Evolutionary conservation across 2,329 filamentous ascomycete species (phyloP).

Genomic region (Colletotrichum somersetense): DNA sequence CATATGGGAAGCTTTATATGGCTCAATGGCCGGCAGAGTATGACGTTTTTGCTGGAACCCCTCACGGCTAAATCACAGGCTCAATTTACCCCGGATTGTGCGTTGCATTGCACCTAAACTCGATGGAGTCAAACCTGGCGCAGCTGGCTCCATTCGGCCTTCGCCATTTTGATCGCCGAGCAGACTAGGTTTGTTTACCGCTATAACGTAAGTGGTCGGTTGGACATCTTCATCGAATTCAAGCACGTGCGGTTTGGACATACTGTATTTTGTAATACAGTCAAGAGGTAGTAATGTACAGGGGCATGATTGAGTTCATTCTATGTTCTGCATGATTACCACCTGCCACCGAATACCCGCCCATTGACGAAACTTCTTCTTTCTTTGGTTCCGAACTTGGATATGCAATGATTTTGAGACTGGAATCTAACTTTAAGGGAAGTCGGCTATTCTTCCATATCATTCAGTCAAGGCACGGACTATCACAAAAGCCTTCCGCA

Average conservation of each 20-base stretch:
- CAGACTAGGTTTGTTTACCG: neutral
- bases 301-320: neutral
- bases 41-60: conserved; percentile 31
- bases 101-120: conserved; percentile 22
- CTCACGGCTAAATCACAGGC: conserved; percentile 38
- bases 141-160: conserved; percentile 9
- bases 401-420: neutral
- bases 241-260: no score
- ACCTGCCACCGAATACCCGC: neutral
- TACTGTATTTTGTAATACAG: rapidly evolving
- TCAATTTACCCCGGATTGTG: conserved; percentile 32
- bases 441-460: neutral
- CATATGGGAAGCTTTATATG: conserved; percentile 8
- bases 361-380: neutral
- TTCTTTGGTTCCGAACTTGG: neutral
- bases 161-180: conserved; percentile 27
- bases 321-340: neutral
- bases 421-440: neutral
- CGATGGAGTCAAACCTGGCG: conserved; percentile 4
- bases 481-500: neutral
- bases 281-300: neutral
- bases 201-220: neutral
- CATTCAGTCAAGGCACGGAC: neutral
- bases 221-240: neutral
- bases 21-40: neutral